Evolutionary conservation across 306 rosid genomes (phyloP), one percentile per base, ranked within the genome.

Genomic region (Arachis stenosperma): DNA sequence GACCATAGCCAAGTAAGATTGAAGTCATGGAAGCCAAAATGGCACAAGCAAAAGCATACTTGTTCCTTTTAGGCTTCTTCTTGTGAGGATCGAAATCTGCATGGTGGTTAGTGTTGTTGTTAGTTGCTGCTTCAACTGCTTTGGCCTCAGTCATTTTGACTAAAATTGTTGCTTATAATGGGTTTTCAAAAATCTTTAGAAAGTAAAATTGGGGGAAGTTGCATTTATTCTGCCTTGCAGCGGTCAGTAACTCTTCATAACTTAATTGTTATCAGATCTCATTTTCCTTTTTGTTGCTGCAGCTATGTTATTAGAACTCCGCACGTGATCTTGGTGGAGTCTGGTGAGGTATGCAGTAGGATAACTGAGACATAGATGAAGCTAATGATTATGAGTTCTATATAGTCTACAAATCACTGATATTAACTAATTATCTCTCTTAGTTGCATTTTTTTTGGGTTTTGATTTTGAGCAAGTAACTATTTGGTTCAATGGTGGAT

Each of bases 21-120:
- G 98, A 89, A 67, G 88, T 86, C 92, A 90, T 89, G 82, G 98
- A 88, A 47, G 98, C 98, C 75, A 92, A 77, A 3, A 79, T 55
- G 36, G 96, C 92, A 69, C 95, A 90, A 39, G 87, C 84, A 41
- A 82, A 52, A 61, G 96, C 96, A 14, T 10, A 92, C 46, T 75
- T 75, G 77, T 86, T 92, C 6, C 62, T 66, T 52, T 85, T 88
- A 37, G 90, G 92, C 48, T 87, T 92, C 75, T 74, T 87, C 0
- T 22, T 22, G 27, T 76, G 83, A 42, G 89, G 84, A 67, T 69
- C 83, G 67, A 86, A 90, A 68, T 86, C 96, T 33, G 41, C 51
- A 53, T 81, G 58, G 13, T 13, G 3, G 10, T 6, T 13, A n/a
- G 8, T 43, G 55, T 81, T 84, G 9, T 66, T 73, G 7, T 58